A percentile compares a stretch with the other conserved stretches of the same genome.
Evolutionary conservation across 1,139 yeast genomes (phyloP).

Genomic region (Yamadazyma siamensis): DNA sequence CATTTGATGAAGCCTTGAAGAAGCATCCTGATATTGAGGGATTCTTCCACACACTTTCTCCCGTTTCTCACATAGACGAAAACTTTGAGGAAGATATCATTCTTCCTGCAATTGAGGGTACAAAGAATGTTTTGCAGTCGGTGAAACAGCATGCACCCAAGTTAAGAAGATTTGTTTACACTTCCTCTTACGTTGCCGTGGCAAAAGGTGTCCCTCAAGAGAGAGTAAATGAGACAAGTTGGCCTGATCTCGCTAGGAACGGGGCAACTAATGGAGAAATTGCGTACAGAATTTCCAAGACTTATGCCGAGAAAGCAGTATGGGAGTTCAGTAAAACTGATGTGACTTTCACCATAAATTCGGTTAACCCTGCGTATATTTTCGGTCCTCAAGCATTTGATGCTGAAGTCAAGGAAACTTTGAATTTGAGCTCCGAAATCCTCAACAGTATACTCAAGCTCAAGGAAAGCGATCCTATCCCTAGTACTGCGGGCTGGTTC

Average conservation of each 20-base stretch:
- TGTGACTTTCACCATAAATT: slow-evolving; percentile 24
- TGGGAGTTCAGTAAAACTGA: slow-evolving; percentile 46
- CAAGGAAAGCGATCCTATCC: slow-evolving; percentile 13
- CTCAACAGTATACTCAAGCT: slow-evolving; percentile 18
- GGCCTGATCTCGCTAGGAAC: slow-evolving; percentile 40
- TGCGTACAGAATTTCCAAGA: slow-evolving; percentile 34
- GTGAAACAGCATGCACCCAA: slow-evolving; percentile 21
- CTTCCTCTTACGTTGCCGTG: slow-evolving; percentile 25
- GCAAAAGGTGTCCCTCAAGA: background rate
- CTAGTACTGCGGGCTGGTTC: slow-evolving; percentile 16
- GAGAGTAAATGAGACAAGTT: slow-evolving; percentile 25
- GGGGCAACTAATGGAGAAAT: slow-evolving; percentile 18
- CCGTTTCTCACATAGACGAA: slow-evolving; percentile 13
- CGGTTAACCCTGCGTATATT: slow-evolving; percentile 31
- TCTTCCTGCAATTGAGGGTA: slow-evolving; percentile 20
- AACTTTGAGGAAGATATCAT: slow-evolving; percentile 18
- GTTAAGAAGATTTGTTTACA: slow-evolving; percentile 22
- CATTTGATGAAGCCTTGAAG: slow-evolving; percentile 52
- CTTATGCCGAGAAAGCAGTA: slow-evolving; percentile 39
- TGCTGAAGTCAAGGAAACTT: slow-evolving; percentile 14
- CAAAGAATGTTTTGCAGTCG: slow-evolving; percentile 21
- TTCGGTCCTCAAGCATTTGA: slow-evolving; percentile 40
- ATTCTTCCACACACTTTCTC: slow-evolving; percentile 50
- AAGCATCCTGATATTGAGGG: slow-evolving; percentile 47
- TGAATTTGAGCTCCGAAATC: slow-evolving; percentile 43